Evolutionary conservation across 83 land plant genomes (phyloP).

Genomic region (Thuja plicata): DNA sequence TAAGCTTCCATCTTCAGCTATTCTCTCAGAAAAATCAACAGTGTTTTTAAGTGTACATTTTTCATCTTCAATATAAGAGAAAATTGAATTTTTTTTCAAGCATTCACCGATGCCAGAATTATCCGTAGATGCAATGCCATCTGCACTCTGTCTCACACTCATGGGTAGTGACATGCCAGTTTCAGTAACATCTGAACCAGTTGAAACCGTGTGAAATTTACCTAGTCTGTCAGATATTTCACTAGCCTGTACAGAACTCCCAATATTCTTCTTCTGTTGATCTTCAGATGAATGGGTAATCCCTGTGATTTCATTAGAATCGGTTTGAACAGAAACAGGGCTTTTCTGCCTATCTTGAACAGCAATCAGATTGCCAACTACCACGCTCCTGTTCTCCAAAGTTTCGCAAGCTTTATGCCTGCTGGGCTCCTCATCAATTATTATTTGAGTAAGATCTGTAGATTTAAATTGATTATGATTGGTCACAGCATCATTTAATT

Average conservation of each 20-base stretch:
- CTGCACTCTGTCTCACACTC: background rate
- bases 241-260: background rate
- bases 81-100: background rate
- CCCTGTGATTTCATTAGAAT: background rate
- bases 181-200: background rate
- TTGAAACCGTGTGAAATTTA: background rate
- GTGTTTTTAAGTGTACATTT: background rate
- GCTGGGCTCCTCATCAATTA: background rate
- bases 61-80: background rate
- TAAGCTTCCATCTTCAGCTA: conserved; percentile 1
- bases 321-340: background rate
- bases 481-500: background rate
- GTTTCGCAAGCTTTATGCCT: background rate
- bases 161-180: background rate
- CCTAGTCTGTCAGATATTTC: background rate
- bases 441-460: background rate
- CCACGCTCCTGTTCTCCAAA: background rate
- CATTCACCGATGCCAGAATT: background rate
- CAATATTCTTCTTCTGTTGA: conserved; percentile 1
- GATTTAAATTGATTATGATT: background rate
- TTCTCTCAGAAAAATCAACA: conserved; percentile 7
- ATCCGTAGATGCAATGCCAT: background rate
- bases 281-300: background rate
- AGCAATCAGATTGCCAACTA: background rate
- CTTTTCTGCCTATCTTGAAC: background rate